phyloP scores from a whole-genome alignment of 164 flowering plant species.

The Akebia trifoliata region DNA sequence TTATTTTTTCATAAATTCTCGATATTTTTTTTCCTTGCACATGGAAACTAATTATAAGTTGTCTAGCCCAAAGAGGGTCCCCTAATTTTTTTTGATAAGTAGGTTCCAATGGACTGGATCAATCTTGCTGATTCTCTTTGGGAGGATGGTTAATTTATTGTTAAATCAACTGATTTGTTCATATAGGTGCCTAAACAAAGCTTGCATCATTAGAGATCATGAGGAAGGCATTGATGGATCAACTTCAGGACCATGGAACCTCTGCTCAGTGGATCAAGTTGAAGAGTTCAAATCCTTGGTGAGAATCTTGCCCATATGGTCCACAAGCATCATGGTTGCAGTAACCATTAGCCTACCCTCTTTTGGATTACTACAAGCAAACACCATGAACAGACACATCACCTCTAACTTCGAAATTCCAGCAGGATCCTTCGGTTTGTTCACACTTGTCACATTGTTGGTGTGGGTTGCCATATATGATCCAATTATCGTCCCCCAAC shows the following conservation, averaged over 20 bases:
- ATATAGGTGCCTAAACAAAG: constrained; percentile 9
- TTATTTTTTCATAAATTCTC: too few relatives aligned
- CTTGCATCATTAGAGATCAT: too few relatives aligned
- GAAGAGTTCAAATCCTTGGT: constrained; percentile 11
- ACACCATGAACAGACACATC: constrained; percentile 8
- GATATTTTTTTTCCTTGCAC: too few relatives aligned
- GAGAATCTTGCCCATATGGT: constrained; percentile 9
- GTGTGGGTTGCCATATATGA: constrained; percentile 2
- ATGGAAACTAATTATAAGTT: too few relatives aligned
- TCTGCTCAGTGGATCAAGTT: constrained; percentile 12
- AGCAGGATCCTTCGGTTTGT: constrained; percentile 2
- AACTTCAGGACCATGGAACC: constrained; percentile 5
- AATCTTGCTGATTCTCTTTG: too few relatives aligned
- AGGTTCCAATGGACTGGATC: too few relatives aligned
- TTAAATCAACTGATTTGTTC: too few relatives aligned
- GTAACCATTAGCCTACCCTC: neutral
- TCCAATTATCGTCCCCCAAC: neutral
- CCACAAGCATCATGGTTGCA: neutral
- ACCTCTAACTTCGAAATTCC: constrained; percentile 12
- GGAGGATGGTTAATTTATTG: too few relatives aligned
- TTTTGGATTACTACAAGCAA: constrained; percentile 2
- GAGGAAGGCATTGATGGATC: constrained; percentile 4
- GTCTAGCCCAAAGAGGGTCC: too few relatives aligned
- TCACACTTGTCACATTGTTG: neutral
- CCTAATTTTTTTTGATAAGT: too few relatives aligned